Percentiles rank a stretch among this genome's conserved stretches.
Conservation (phyloP, 1,139 yeast genomes). For the Geotrichum cucujoidarum region DNA sequence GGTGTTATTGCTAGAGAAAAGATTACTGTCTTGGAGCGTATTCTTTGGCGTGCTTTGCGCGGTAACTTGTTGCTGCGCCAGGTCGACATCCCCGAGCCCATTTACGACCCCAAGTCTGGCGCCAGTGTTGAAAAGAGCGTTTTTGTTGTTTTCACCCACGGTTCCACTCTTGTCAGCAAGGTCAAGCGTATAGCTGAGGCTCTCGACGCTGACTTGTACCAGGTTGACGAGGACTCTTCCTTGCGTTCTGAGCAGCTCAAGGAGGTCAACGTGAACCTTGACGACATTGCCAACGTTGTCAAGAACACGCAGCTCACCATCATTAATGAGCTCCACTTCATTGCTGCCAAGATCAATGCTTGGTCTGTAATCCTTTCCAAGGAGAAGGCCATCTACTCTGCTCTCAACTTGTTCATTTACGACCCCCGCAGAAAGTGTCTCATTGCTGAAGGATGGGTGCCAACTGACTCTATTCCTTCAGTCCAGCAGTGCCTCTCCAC, state of each 20-base stretch:
- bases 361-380: conserved; percentile 64
- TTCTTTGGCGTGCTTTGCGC: conserved; percentile 86
- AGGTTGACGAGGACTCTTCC: conserved; percentile 55
- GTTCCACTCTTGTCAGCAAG: conserved; percentile 62
- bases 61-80: conserved; percentile 79
- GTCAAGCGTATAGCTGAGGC: conserved; percentile 77
- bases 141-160: conserved; percentile 85
- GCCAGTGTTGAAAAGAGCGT: conserved; percentile 58
- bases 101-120: conserved; percentile 48
- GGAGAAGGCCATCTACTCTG: conserved; percentile 70
- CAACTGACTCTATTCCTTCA: conserved; percentile 50
- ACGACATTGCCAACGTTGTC: conserved; percentile 64
- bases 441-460: conserved; percentile 98
- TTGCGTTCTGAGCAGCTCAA: conserved; percentile 54
- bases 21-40: conserved; percentile 69
- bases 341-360: conserved; percentile 69
- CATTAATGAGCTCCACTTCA: conserved; percentile 67
- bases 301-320: conserved; percentile 68
- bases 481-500: conserved; percentile 50
- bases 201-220: conserved; percentile 72
- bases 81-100: conserved; percentile 59
- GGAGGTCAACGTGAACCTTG: conserved; percentile 54
- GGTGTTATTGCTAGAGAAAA: conserved; percentile 80
- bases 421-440: conserved; percentile 82
- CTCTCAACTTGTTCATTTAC: conserved; percentile 76